Percentiles rank a stretch among this genome's conserved stretches.
These are phyloP conservation scores for Aureobasidium vineae DNA, from an alignment of 2,329 filamentous ascomycete genomes.

Conservation along the genomic window DNA sequence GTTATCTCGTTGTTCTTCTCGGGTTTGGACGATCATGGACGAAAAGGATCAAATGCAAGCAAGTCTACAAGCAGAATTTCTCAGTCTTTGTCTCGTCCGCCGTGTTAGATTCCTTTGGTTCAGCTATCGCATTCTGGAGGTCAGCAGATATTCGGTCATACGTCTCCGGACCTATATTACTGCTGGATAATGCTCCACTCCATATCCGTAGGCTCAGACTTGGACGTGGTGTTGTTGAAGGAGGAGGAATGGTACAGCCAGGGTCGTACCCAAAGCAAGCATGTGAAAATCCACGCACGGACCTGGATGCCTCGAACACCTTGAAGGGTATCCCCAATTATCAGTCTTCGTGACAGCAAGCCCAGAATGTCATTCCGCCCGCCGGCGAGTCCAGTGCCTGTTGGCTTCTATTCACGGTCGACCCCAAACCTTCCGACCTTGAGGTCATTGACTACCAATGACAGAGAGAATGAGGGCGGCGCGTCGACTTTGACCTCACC, in stretches of 20 bases:
- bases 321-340: not conserved
- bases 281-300: not conserved
- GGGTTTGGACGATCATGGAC: not conserved
- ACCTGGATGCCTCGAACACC: slow-evolving; percentile 3
- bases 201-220: not conserved
- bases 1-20: not conserved
- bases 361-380: slow-evolving; percentile 45
- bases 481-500: slow-evolving; percentile 38
- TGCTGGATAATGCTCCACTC: not conserved
- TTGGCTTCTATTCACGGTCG: slow-evolving; percentile 48
- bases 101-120: not conserved
- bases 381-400: slow-evolving; percentile 42
- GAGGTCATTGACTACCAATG: slow-evolving; percentile 31
- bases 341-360: not conserved
- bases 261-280: not conserved
- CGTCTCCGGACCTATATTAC: too few relatives aligned
- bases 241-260: not conserved
- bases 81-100: not conserved
- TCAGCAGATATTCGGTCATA: not conserved
- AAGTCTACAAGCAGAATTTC: not conserved
- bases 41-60: not conserved
- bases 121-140: not conserved
- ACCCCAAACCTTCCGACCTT: slow-evolving; percentile 49
- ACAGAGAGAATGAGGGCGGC: slow-evolving; percentile 37
- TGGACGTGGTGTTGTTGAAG: not conserved